Evolutionary conservation across 1,284 basidiomycete species (phyloP).

Genomic region (Leccinum fuscescens): DNA sequence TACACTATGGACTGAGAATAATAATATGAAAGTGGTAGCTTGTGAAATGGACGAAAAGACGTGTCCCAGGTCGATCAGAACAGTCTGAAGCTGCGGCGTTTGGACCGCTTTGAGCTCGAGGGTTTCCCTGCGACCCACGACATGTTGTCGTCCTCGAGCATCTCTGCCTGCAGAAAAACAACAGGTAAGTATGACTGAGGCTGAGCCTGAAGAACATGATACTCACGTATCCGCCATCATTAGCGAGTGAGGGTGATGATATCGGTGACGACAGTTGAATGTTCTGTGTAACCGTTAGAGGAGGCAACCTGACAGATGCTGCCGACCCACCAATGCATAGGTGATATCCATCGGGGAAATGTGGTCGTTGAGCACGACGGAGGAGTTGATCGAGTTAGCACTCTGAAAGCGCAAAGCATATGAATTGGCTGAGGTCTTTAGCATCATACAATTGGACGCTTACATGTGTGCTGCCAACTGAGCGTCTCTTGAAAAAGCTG

Average conservation of each 20-base stretch:
- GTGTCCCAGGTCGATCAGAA: slow-evolving; percentile 9
- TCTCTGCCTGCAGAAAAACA: slow-evolving; percentile 20
- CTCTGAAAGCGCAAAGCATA: slow-evolving; percentile 10
- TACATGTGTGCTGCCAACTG: slow-evolving; percentile 20
- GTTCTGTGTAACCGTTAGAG: slow-evolving; percentile 6
- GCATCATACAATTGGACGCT: background rate
- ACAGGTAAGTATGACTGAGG: background rate
- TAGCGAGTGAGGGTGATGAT: background rate
- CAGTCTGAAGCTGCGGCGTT: slow-evolving; percentile 8
- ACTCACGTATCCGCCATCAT: slow-evolving; percentile 20
- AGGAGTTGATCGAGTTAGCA: slow-evolving; percentile 18
- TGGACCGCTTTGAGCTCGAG: slow-evolving; percentile 7
- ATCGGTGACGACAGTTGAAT: slow-evolving; percentile 14
- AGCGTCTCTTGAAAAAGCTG: slow-evolving; percentile 25
- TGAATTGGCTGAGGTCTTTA: background rate
- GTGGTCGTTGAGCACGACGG: slow-evolving; percentile 12
- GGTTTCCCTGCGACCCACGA: slow-evolving; percentile 19
- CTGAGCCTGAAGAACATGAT: background rate
- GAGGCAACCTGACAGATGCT: background rate
- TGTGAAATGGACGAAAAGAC: background rate
- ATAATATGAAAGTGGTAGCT: slow-evolving; percentile 3
- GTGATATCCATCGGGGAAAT: slow-evolving; percentile 22
- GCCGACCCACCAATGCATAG: slow-evolving; percentile 19
- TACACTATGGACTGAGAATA: background rate
- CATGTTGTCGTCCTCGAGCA: slow-evolving; percentile 33